Conservation (phyloP, 2,329 filamentous ascomycete genomes). For the Penicillium sp. region DNA sequence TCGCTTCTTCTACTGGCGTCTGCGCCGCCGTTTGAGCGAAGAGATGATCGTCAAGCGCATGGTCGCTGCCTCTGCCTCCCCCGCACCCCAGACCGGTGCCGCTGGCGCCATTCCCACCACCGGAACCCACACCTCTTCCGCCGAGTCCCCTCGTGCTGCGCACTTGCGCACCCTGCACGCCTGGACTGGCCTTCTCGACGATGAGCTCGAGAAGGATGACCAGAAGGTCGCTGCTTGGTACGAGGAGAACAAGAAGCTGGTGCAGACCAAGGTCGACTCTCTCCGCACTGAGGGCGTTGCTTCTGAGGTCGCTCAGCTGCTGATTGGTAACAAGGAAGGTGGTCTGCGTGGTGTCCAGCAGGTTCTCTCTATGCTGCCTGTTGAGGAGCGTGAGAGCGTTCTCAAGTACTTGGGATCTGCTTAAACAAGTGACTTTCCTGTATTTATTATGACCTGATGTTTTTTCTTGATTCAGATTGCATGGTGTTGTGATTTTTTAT, state of each 20-base stretch:
- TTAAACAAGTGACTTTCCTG: slow-evolving; percentile 2
- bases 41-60: slow-evolving; percentile 96
- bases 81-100: slow-evolving; percentile 35
- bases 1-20: slow-evolving; percentile 99
- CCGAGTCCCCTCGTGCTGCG: slow-evolving; percentile 59
- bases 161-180: slow-evolving; percentile 77
- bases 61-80: slow-evolving; percentile 49
- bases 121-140: slow-evolving; percentile 30
- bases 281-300: slow-evolving; percentile 76
- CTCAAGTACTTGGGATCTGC: slow-evolving; percentile 56
- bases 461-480: slow-evolving; percentile 12
- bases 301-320: slow-evolving; percentile 68
- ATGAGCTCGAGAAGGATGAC: slow-evolving; percentile 77
- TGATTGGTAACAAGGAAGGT: slow-evolving; percentile 67
- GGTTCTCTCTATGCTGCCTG: slow-evolving; percentile 81
- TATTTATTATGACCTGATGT: slow-evolving; percentile 23
- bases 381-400: slow-evolving; percentile 83
- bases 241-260: slow-evolving; percentile 84
- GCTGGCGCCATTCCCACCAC: slow-evolving; percentile 46
- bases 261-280: slow-evolving; percentile 80
- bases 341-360: slow-evolving; percentile 84
- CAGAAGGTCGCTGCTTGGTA: slow-evolving; percentile 90
- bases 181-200: slow-evolving; percentile 71
- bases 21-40: slow-evolving; percentile 93
- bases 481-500: slow-evolving; percentile 17